Evolutionary conservation across 371 early-diverging fungal genomes (phyloP), one percentile per base, ranked within the genome.

Genomic region (Rhizomucor miehei): DNA sequence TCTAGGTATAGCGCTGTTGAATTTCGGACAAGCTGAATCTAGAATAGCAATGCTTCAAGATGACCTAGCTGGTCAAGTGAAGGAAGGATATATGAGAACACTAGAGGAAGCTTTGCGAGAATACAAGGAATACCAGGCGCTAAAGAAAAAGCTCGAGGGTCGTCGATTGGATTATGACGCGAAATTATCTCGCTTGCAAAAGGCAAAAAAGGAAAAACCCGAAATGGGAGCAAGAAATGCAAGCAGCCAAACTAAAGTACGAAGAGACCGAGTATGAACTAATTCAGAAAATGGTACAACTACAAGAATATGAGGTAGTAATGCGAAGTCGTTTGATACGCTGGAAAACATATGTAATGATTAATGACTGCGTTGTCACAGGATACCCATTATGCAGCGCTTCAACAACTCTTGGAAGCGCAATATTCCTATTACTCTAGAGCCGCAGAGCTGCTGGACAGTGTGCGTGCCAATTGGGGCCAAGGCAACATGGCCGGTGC

Each of bases 121-220:
- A 24, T 82, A 84, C 63, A 87, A 89, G 52, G 85, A 86, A 25
- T 89, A 89, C 35, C 55, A 79, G 48, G 50, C 72, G 9, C 55
- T 92, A 56, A 83, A 91, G 55, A 87, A 83, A 59, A 96, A 96
- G 66, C 75, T 96, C 6, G 92, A 93, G 51, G 86, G 88, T 52
- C 81, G 96, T 35, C 82, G 97, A 51, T 69, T 90, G 50, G 96
- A 98, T 57, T 95, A 91, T 65, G 97, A 98, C 66, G 85, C 93
- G 40, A 96, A 95, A 69, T 67, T 89, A 21, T 84, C 81, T 70
- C 88, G 90, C 58, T 81, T 92, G 17, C 89, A 92, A 59, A 91
- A 90, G 61, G 79, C 86, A 21, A 93, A 93, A 67, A 95, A 93
- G 71, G 94, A 95, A 59, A 90, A 87, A 40, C 88, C 92, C 6